These are phyloP conservation scores for Hypoxylon rubiginosum DNA, from an alignment of 2,329 filamentous ascomycete genomes.

Conservation along the genomic window DNA sequence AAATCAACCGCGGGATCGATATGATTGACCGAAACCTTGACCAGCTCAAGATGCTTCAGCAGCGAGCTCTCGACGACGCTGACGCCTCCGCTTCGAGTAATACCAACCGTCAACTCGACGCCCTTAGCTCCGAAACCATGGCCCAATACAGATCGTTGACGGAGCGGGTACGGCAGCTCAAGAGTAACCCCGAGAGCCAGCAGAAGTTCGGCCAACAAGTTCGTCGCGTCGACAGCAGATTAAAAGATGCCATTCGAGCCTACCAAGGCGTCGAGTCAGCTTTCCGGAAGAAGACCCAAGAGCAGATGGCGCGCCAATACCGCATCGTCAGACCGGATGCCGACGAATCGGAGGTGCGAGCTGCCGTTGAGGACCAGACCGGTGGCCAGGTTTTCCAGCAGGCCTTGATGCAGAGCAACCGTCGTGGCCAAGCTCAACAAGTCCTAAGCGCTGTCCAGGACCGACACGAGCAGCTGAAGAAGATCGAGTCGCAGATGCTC, in stretches of 20 bases:
- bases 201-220: constrained; percentile 85
- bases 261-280: constrained; percentile 85
- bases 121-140: constrained; percentile 84
- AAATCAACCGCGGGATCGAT: constrained; percentile 83
- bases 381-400: constrained; percentile 89
- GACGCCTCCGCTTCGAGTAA: constrained; percentile 77
- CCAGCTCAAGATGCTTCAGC: constrained; percentile 78
- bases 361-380: constrained; percentile 79
- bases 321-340: constrained; percentile 89
- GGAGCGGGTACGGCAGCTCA: constrained; percentile 83
- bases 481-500: constrained; percentile 91
- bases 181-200: constrained; percentile 82
- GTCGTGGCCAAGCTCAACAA: constrained; percentile 83
- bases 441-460: constrained; percentile 84
- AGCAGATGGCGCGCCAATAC: constrained; percentile 90
- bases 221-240: constrained; percentile 80
- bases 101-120: constrained; percentile 77
- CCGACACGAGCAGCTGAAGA: constrained; percentile 87
- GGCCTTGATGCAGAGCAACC: constrained; percentile 84
- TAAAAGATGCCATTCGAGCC: constrained; percentile 83
- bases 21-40: constrained; percentile 79
- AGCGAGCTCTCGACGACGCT: constrained; percentile 78
- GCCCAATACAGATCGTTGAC: constrained; percentile 83
- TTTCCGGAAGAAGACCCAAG: constrained; percentile 83
- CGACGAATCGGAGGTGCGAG: constrained; percentile 80